Percentiles rank a stretch among this genome's conserved stretches.
phyloP scores from a whole-genome alignment of 2,329 filamentous ascomycete genomes.

The Parastagonospora nodorum region DNA sequence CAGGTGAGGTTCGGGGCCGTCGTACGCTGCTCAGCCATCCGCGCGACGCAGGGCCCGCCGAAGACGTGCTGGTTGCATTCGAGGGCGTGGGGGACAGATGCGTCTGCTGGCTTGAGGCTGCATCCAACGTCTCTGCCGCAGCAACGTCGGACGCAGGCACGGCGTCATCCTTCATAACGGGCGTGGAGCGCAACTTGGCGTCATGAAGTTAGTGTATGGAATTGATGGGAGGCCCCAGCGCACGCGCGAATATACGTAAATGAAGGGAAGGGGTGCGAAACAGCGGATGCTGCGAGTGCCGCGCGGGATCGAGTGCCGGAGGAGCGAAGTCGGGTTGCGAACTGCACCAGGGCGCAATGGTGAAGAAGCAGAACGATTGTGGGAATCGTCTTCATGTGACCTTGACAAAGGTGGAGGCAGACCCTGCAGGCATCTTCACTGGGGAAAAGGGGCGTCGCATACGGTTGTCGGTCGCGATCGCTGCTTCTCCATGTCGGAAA shows the following conservation, averaged over 20 bases:
- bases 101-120: constrained; percentile 6
- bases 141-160: constrained; percentile 26
- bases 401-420: constrained; percentile 7
- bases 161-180: constrained; percentile 41
- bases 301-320: constrained; percentile 7
- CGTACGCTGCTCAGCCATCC: constrained; percentile 45
- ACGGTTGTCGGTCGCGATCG: constrained; percentile 3
- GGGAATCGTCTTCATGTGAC: constrained; percentile 14
- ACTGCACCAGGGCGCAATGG: constrained; percentile 19
- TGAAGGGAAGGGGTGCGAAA: constrained; percentile 28
- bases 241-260: constrained; percentile 24
- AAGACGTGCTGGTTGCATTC: constrained; percentile 17
- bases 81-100: constrained; percentile 2
- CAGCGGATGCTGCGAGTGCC: constrained; percentile 20
- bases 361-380: constrained; percentile 9
- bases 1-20: constrained; percentile 45
- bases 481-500: constrained; percentile 21
- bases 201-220: constrained; percentile 33
- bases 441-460: constrained; percentile 27
- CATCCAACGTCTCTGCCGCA: constrained; percentile 9
- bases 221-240: constrained; percentile 28
- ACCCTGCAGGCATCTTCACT: constrained; percentile 15
- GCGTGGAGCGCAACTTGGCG: constrained; percentile 29
- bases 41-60: constrained; percentile 32
- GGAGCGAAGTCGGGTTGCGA: constrained; percentile 7